Evolutionary conservation across 108 stramenopile species (phyloP).

Genomic region (Tribonema minus): DNA sequence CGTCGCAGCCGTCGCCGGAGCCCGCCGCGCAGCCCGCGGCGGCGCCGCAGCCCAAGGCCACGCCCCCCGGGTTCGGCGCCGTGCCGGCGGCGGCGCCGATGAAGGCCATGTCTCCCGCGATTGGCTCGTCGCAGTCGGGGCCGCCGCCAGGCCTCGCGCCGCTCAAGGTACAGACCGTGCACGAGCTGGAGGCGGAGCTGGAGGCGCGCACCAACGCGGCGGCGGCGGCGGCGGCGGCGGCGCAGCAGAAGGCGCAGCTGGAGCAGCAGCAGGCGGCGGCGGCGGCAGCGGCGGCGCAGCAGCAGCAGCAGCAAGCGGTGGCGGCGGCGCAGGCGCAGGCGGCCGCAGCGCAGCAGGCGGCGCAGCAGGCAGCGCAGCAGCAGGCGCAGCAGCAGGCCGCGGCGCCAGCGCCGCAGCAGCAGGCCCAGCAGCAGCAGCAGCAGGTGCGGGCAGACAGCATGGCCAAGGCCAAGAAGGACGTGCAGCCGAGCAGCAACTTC

Average conservation of each 20-base stretch:
- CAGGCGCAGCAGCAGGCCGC: background rate
- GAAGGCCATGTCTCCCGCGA: background rate
- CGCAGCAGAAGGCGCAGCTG: background rate
- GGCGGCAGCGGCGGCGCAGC: background rate
- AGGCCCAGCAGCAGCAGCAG: too few species aligned
- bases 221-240: background rate
- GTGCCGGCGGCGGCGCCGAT: background rate
- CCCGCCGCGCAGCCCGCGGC: background rate
- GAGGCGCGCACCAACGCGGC: background rate
- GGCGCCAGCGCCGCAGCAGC: too few species aligned
- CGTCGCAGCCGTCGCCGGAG: constrained; percentile 1
- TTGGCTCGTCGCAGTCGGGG: background rate
- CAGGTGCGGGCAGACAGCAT: too few species aligned
- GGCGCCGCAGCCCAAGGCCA: background rate
- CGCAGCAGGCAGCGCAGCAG: background rate
- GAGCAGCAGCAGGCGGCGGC: background rate
- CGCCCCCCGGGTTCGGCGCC: background rate
- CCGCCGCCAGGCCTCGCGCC: background rate
- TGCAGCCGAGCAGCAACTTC: too few species aligned
- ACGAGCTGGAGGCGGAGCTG: background rate
- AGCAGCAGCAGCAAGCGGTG: background rate
- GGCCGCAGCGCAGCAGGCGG: background rate
- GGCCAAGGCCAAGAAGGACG: too few species aligned
- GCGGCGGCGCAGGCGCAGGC: background rate
- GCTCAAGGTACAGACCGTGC: background rate